phyloP scores from a whole-genome alignment of 805 yeast genomes.

The Nematodospora valgi region DNA sequence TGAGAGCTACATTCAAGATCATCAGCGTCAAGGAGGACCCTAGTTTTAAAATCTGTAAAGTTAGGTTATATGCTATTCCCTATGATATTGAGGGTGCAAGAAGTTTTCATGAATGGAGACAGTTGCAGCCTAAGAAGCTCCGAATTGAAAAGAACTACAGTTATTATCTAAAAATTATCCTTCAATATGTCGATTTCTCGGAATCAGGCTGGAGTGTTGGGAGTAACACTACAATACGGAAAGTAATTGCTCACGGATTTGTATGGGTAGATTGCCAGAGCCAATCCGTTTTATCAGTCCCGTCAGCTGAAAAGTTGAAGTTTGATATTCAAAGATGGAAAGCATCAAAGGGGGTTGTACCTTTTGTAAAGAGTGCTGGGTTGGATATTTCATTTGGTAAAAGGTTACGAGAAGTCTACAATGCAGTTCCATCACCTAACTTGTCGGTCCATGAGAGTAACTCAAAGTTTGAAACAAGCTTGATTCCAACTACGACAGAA shows the following conservation, averaged over 20 bases:
- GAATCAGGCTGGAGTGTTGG: slow-evolving; percentile 5
- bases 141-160: slow-evolving; percentile 22
- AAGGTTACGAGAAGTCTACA: slow-evolving; percentile 31
- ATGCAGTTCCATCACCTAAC: slow-evolving; percentile 28
- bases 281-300: neutral
- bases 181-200: slow-evolving; percentile 41
- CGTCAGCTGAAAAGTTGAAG: slow-evolving; percentile 4
- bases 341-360: neutral
- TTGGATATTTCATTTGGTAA: slow-evolving; percentile 10
- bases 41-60: slow-evolving; percentile 16
- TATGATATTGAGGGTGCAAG: slow-evolving; percentile 36
- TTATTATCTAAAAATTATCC: slow-evolving; percentile 30
- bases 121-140: slow-evolving; percentile 27
- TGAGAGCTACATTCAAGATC: slow-evolving; percentile 43
- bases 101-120: slow-evolving; percentile 33
- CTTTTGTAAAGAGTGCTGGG: neutral
- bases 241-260: too few relatives aligned
- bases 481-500: slow-evolving; percentile 9
- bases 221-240: neutral
- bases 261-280: neutral
- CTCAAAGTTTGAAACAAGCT: neutral
- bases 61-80: slow-evolving; percentile 50
- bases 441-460: neutral
- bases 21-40: slow-evolving; percentile 12
- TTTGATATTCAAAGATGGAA: slow-evolving; percentile 34